Evolutionary conservation across 2,329 filamentous ascomycete genomes (phyloP), one percentile per base, ranked within the genome.

Genomic region (Aspergillus uvarum): DNA sequence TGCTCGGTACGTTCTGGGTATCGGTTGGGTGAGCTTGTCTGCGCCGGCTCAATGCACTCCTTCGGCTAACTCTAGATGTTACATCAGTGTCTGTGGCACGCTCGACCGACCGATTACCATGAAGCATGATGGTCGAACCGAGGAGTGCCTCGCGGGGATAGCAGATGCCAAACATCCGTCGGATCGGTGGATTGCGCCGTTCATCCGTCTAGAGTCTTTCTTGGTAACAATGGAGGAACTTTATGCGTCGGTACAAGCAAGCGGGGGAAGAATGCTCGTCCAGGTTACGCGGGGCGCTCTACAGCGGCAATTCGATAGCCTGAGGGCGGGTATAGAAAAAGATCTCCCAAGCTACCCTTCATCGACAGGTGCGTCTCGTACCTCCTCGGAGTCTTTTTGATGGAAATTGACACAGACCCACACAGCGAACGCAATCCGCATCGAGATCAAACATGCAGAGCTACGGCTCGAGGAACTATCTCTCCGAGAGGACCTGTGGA

Each of bases 1-100:
- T 68, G 47, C 61, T 68, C 2, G 67, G 67, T 38, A 62, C 61
- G 21, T 67, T 67, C 58, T 67, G 65, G 65, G 24, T 68, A 50
- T 68, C 65, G 12, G 26, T 19, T 59, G 54, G 67, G 67, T 67
- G 56, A 67, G 63, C 2, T 26, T 56, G 2, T 55, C 57, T 56
- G 7, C 47, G 26, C 51, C 59, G 47, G 22, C 50, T 50, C 12
- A 56, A 29, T 7, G 5, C 38, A 5, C 2, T 32, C 31, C 0
- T 12, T 16, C 2, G 26, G 38, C 52, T 54, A n/a, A 54, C 47
- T 49, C 11, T 7, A 8, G 0, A 11, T 29, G 10, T 31, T 29
- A 29, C 26, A 32, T 32, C 24, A 54, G 52, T 10, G 19, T 54
- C 11, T 47, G 2, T 32, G 22, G 52, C 42, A 54, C 35, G 2